phyloP scores from a whole-genome alignment of 2,329 filamentous ascomycete genomes.

The Fusarium sp. region DNA sequence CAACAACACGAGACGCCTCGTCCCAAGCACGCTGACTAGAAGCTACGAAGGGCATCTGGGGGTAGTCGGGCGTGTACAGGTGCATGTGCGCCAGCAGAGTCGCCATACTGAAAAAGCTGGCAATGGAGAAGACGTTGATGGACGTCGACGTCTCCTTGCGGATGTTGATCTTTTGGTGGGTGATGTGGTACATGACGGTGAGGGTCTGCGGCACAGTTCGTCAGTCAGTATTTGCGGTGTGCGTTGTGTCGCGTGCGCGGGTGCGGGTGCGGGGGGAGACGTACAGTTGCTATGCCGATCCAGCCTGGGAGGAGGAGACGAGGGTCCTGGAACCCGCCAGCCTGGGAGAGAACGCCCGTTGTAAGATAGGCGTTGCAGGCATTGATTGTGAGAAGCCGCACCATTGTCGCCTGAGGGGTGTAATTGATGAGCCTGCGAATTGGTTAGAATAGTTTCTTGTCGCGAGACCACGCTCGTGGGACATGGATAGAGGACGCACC shows the following conservation, averaged over 20 bases:
- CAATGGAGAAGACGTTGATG: conserved; percentile 79
- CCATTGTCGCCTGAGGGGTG: conserved; percentile 80
- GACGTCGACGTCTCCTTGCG: conserved; percentile 80
- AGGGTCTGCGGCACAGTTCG: conserved; percentile 62
- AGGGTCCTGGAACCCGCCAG: conserved; percentile 74
- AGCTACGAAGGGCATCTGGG: conserved; percentile 65
- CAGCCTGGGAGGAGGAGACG: conserved; percentile 78
- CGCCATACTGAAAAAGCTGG: conserved; percentile 79
- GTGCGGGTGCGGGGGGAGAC: conserved; percentile 42
- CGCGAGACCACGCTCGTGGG: conserved; percentile 3
- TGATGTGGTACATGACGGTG: conserved; percentile 78
- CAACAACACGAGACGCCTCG: conserved; percentile 45
- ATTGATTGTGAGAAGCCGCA: conserved; percentile 79
- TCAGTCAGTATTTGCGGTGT: conserved; percentile 16
- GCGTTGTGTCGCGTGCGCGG: conserved; percentile 6
- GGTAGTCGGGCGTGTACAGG: conserved; percentile 67
- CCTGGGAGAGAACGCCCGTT: conserved; percentile 74
- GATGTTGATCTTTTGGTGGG: conserved; percentile 81
- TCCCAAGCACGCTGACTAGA: conserved; percentile 50
- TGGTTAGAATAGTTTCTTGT: conserved; percentile 15
- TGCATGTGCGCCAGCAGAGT: conserved; percentile 74
- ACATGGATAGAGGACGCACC: conserved; percentile 57
- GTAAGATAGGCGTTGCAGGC: conserved; percentile 79
- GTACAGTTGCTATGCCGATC: conserved; percentile 78
- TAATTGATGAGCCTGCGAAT: conserved; percentile 78